Percentiles rank a stretch among this genome's conserved stretches.
Conservation (phyloP, 2,329 filamentous ascomycete genomes). For the Fusarium equiseti region DNA sequence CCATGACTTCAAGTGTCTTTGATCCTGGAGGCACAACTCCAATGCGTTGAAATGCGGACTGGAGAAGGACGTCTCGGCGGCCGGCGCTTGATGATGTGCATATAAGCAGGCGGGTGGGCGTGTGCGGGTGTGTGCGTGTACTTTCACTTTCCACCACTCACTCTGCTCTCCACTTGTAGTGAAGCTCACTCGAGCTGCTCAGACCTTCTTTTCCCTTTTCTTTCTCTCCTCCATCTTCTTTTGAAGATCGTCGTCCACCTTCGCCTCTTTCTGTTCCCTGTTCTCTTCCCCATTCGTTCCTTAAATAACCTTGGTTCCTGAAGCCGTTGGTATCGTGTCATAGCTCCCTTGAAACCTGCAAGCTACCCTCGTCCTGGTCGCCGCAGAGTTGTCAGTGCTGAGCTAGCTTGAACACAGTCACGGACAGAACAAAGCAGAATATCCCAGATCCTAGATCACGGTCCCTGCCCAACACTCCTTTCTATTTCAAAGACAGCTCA, state of each 20-base stretch:
- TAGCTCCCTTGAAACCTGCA: slow-evolving; percentile 32
- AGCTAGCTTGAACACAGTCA: slow-evolving; percentile 12
- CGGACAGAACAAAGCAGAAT: slow-evolving; percentile 14
- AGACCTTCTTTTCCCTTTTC: slow-evolving; percentile 39
- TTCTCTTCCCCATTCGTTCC: slow-evolving; percentile 34
- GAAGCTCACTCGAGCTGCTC: slow-evolving; percentile 40
- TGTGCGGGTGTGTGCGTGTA: slow-evolving; percentile 43
- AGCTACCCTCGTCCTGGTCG: slow-evolving; percentile 31
- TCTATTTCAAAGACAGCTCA: slow-evolving; percentile 21
- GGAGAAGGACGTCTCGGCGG: slow-evolving; percentile 40
- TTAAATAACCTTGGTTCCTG: slow-evolving; percentile 25
- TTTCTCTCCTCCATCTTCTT: slow-evolving; percentile 38
- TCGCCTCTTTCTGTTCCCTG: slow-evolving; percentile 23
- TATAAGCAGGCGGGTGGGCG: slow-evolving; percentile 45
- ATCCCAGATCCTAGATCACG: slow-evolving; percentile 15
- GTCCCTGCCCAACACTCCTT: slow-evolving; percentile 31
- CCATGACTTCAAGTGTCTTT: slow-evolving; percentile 26
- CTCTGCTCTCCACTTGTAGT: slow-evolving; percentile 36
- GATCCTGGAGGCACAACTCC: slow-evolving; percentile 18
- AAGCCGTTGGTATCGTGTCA: slow-evolving; percentile 35
- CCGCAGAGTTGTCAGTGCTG: slow-evolving; percentile 24
- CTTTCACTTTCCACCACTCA: slow-evolving; percentile 38
- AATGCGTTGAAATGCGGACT: slow-evolving; percentile 36
- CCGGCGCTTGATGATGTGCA: slow-evolving; percentile 47
- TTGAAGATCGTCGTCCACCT: slow-evolving; percentile 27